phyloP scores from a whole-genome alignment of 2,329 filamentous ascomycete genomes.

The Alternaria sp. region DNA sequence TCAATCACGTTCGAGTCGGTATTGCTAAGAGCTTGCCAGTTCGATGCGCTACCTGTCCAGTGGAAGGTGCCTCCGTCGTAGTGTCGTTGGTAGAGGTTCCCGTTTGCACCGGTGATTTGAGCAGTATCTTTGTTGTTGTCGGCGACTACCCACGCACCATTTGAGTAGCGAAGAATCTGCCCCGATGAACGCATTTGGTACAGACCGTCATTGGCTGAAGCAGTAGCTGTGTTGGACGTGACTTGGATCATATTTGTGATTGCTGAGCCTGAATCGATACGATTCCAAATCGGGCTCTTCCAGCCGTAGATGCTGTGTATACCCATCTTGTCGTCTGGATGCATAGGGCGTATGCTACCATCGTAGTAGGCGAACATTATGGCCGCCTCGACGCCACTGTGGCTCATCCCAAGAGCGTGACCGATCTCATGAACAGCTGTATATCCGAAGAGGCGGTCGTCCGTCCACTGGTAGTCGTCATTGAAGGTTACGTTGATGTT shows the following conservation, averaged over 20 bases:
- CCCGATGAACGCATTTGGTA: constrained; percentile 37
- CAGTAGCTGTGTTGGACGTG: constrained; percentile 12
- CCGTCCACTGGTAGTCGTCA: constrained; percentile 36
- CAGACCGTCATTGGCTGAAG: constrained; percentile 27
- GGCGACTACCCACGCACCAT: constrained; percentile 24
- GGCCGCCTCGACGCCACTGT: constrained; percentile 35
- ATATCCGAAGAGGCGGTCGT: constrained; percentile 36
- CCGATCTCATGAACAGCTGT: constrained; percentile 40
- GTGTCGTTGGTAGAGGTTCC: constrained; percentile 36
- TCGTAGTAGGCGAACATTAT: constrained; percentile 41
- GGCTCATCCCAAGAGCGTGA: constrained; percentile 36
- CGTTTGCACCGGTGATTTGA: constrained; percentile 34
- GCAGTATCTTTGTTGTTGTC: constrained; percentile 37
- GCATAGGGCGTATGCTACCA: constrained; percentile 26
- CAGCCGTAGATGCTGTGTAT: constrained; percentile 39
- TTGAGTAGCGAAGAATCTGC: constrained; percentile 30
- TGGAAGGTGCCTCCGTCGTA: constrained; percentile 33
- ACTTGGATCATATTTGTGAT: constrained; percentile 27
- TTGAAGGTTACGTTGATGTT: constrained; percentile 41
- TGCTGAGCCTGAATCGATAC: constrained; percentile 27
- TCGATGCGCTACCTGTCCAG: constrained; percentile 23
- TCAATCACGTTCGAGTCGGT: constrained; percentile 33
- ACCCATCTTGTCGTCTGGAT: constrained; percentile 38
- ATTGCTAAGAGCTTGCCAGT: constrained; percentile 31
- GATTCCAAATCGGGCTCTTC: constrained; percentile 34